Evolutionary conservation across 2,329 filamentous ascomycete genomes (phyloP).

Genomic region (Zelopaecilomyces penicillatus): DNA sequence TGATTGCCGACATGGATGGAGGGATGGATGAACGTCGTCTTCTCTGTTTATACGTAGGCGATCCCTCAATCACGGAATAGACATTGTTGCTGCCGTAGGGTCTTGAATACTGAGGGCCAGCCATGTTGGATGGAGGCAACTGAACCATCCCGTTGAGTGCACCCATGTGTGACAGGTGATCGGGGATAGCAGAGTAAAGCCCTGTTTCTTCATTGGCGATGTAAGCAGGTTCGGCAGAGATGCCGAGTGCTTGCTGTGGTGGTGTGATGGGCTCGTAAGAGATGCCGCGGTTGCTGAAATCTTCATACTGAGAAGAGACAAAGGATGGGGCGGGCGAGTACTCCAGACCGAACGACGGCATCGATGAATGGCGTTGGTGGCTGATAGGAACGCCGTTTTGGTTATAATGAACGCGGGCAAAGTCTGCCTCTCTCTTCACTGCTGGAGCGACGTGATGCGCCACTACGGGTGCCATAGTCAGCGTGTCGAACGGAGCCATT

Average conservation of each 20-base stretch:
- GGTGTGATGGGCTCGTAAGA: slow-evolving; percentile 97
- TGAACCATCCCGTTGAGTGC: slow-evolving; percentile 85
- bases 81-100: slow-evolving; percentile 68
- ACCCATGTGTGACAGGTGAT: slow-evolving; percentile 64
- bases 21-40: slow-evolving; percentile 89
- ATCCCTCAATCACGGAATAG: slow-evolving; percentile 95
- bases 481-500: slow-evolving; percentile 61
- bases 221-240: slow-evolving; percentile 85
- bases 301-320: slow-evolving; percentile 96
- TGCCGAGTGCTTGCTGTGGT: slow-evolving; percentile 76
- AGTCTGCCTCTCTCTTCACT: slow-evolving; percentile 86
- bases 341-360: slow-evolving; percentile 90
- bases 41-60: slow-evolving; percentile 96
- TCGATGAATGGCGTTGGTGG: slow-evolving; percentile 93
- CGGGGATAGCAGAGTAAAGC: slow-evolving; percentile 88
- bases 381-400: slow-evolving; percentile 81
- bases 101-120: slow-evolving; percentile 69
- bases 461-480: slow-evolving; percentile 61
- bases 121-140: slow-evolving; percentile 75
- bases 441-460: slow-evolving; percentile 51
- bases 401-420: slow-evolving; percentile 75
- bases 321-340: slow-evolving; percentile 98
- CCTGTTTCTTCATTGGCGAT: slow-evolving; percentile 97
- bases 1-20: slow-evolving; percentile 61
- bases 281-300: slow-evolving; percentile 92